Evolutionary conservation across 768 basidiomycete genomes (phyloP), one percentile per base, ranked within the genome.

Genomic region (Boletellus emodensis): DNA sequence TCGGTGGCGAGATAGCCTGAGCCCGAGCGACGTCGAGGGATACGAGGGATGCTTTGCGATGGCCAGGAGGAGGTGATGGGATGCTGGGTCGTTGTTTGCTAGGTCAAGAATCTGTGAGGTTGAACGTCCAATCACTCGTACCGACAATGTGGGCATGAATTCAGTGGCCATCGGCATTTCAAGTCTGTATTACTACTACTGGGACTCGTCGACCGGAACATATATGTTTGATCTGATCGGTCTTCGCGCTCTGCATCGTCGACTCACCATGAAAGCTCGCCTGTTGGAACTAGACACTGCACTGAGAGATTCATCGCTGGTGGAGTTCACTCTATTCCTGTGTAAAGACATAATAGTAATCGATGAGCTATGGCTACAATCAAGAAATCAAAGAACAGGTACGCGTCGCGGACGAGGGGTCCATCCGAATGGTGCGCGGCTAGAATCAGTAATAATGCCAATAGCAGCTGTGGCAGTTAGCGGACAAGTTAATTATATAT

Each of bases 31-130:
- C 28, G 71, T 77, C 26, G 69, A 74, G 24, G 91, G 91, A 6
- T 93, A 95, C 62, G 93, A 95, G 71, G 93, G 91, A 3, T 88
- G 84, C 64, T 92, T 88, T 64, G 77, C 79, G 22, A 85, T 89
- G 84, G 81, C 79, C 56, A 72, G 87, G 49, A 76, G 87, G 53
- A 69, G 75, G 59, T 84, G 56, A 70, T 36, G 14, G 6, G 33
- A 22, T 9, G 8, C 17, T 26, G 17, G 30, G 6, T 35, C 10
- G 20, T 35, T 4, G 28, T n/a, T 32, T 15, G 28, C 10, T 4
- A 12, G 20, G 17, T 20, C 17, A 17, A 6, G n/a, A 18, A 15
- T 5, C 17, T 38, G 17, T 8, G 17, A 18, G 10, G 37, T 8
- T 38, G n/a, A 38, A 18, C 4, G 17, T 38, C n/a, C n/a, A 11